phyloP scores from a whole-genome alignment of 345 rosid genomes.

The Eucalyptus pumila region DNA sequence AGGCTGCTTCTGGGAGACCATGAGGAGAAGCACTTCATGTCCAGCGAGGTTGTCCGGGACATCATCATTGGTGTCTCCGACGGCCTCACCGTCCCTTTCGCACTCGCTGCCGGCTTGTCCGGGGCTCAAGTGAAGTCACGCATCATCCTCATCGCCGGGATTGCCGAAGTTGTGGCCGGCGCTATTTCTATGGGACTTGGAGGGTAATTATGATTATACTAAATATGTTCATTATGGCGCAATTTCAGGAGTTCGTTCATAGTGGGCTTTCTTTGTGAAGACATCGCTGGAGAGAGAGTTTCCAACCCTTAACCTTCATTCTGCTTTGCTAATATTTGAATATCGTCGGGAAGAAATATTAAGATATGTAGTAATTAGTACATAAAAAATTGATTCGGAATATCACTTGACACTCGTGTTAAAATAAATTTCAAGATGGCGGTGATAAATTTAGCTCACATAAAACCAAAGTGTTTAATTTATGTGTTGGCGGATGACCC shows the following conservation, averaged over 20 bases:
- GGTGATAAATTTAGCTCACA: neutral
- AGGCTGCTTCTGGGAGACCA: constrained; percentile 53
- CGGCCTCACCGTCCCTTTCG: constrained; percentile 93
- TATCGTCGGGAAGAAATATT: neutral
- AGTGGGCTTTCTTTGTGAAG: neutral
- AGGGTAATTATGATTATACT: constrained; percentile 24
- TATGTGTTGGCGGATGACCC: neutral
- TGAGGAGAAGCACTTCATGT: constrained; percentile 83
- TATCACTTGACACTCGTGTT: neutral
- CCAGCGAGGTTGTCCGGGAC: constrained; percentile 86
- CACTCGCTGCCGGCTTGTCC: constrained; percentile 92
- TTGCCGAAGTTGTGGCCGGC: constrained; percentile 92
- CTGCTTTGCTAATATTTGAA: neutral
- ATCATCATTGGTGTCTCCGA: constrained; percentile 94
- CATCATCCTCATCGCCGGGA: constrained; percentile 82
- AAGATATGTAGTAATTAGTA: neutral
- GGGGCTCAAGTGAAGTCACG: constrained; percentile 85
- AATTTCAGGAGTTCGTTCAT: neutral
- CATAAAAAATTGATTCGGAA: neutral
- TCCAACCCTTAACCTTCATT: neutral
- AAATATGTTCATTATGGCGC: neutral
- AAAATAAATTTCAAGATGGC: neutral
- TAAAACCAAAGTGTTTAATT: neutral
- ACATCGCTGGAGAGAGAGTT: neutral
- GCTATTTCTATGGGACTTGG: constrained; percentile 99